These are phyloP conservation scores for Tricholomella constricta DNA, from an alignment of 768 basidiomycete species.

Conservation along the genomic window DNA sequence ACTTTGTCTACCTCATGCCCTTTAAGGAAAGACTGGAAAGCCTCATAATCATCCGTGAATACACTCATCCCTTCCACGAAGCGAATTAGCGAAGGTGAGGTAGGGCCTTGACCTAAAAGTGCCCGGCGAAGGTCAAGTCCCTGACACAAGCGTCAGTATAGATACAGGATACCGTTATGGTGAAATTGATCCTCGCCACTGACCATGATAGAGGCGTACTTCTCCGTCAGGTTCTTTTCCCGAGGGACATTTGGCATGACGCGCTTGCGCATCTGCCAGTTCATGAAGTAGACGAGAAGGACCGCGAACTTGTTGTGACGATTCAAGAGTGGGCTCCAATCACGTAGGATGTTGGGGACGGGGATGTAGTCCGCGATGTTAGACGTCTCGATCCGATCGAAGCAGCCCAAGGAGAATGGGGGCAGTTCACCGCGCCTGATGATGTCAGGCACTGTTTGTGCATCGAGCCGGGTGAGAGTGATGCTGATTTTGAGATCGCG, in stretches of 20 bases:
- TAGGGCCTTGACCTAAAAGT: background rate
- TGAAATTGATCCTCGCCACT: slow-evolving; percentile 2
- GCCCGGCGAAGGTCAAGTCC: background rate
- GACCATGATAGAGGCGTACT: slow-evolving; percentile 20
- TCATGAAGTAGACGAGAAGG: slow-evolving; percentile 30
- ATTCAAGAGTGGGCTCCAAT: slow-evolving; percentile 33
- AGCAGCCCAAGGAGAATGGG: slow-evolving; percentile 26
- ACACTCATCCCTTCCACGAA: slow-evolving; percentile 11
- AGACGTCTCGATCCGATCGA: slow-evolving; percentile 33
- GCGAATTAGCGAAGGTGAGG: background rate
- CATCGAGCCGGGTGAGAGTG: slow-evolving; percentile 33
- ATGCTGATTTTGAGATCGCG: slow-evolving; percentile 28
- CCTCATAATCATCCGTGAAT: slow-evolving; percentile 26
- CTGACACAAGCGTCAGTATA: background rate
- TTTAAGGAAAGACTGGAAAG: slow-evolving; percentile 26
- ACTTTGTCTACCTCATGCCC: slow-evolving; percentile 18
- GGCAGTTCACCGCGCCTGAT: slow-evolving; percentile 26
- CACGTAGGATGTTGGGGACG: slow-evolving; percentile 22
- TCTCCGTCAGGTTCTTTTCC: slow-evolving; percentile 5
- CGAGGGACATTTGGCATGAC: background rate
- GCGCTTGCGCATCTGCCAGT: slow-evolving; percentile 24
- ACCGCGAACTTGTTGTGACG: slow-evolving; percentile 26
- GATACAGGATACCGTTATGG: too few relatives aligned
- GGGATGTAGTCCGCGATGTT: slow-evolving; percentile 27
- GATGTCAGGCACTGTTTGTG: slow-evolving; percentile 29